Conservation (phyloP, 805 yeast species). For the Kodamaea restingae region DNA sequence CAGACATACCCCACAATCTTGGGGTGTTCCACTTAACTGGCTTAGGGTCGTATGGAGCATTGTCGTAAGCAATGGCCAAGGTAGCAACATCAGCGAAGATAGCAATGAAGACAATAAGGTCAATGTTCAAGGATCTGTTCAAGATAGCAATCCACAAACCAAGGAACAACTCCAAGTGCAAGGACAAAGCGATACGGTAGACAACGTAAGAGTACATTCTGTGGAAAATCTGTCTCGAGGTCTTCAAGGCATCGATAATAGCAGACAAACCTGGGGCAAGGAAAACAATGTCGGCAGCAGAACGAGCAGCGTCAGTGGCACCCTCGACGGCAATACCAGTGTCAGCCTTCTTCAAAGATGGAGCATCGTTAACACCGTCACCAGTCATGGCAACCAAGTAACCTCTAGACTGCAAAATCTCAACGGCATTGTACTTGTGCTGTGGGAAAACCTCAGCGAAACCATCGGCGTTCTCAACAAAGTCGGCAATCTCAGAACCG, state of each 20-base stretch:
- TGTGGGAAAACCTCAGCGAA: slow-evolving; percentile 98
- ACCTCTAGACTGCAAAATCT: slow-evolving; percentile 92
- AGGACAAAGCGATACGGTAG: slow-evolving; percentile 94
- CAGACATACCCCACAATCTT: slow-evolving; percentile 96
- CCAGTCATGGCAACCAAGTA: slow-evolving; percentile 99
- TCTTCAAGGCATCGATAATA: slow-evolving; percentile 49
- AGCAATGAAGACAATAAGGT: slow-evolving; percentile 93
- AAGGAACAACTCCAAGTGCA: slow-evolving; percentile 90
- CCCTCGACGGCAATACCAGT: slow-evolving; percentile 97
- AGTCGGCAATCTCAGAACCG: slow-evolving; percentile 96
- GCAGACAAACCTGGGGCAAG: slow-evolving; percentile 33
- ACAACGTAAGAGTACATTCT: slow-evolving; percentile 98
- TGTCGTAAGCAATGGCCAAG: slow-evolving; percentile 94
- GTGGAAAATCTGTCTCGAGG: slow-evolving; percentile 60
- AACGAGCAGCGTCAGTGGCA: slow-evolving; percentile 95
- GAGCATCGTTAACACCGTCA: slow-evolving; percentile 99
- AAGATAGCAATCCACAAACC: slow-evolving; percentile 96
- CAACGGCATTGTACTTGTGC: slow-evolving; percentile 95
- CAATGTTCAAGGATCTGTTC: slow-evolving; percentile 80
- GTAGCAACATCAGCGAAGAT: slow-evolving; percentile 97
- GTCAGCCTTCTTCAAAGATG: slow-evolving; percentile 86
- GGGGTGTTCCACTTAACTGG: slow-evolving; percentile 98
- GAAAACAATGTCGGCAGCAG: slow-evolving; percentile 94
- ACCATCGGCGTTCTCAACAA: slow-evolving; percentile 97
- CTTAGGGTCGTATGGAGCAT: slow-evolving; percentile 88